Evolutionary conservation across 164 flowering plant species (phyloP).

Genomic region (Taxillus chinensis): DNA sequence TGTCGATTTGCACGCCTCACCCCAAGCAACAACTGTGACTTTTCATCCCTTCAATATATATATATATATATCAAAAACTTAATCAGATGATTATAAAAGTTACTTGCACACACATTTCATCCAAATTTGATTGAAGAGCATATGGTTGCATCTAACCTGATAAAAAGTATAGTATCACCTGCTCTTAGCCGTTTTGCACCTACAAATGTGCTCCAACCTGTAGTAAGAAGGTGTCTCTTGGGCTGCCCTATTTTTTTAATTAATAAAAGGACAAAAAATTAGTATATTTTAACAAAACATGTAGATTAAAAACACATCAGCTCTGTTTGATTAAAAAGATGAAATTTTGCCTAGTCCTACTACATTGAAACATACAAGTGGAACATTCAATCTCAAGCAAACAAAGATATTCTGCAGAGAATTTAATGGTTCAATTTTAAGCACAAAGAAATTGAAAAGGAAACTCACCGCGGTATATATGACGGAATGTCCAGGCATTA

Average conservation of each 20-base stretch:
- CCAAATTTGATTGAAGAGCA: background rate
- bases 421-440: background rate
- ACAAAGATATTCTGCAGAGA: background rate
- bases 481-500: conserved; percentile 92
- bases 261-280: background rate
- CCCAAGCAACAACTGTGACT: conserved; percentile 78
- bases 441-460: background rate
- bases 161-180: conserved; percentile 90
- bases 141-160: conserved; percentile 42
- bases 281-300: background rate
- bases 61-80: background rate
- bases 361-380: background rate
- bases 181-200: conserved; percentile 89
- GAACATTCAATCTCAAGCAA: background rate
- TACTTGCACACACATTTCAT: background rate
- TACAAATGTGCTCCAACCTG: conserved; percentile 97
- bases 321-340: too few relatives aligned
- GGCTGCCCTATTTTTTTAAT: conserved; percentile 73
- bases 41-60: conserved; percentile 62
- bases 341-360: too few relatives aligned
- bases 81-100: background rate
- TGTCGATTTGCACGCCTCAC: conserved; percentile 92
- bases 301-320: too few relatives aligned
- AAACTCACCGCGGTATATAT: conserved; percentile 79
- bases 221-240: conserved; percentile 91